phyloP scores from a whole-genome alignment of 2,329 filamentous ascomycete genomes.

The Calonectria multiphialidica region DNA sequence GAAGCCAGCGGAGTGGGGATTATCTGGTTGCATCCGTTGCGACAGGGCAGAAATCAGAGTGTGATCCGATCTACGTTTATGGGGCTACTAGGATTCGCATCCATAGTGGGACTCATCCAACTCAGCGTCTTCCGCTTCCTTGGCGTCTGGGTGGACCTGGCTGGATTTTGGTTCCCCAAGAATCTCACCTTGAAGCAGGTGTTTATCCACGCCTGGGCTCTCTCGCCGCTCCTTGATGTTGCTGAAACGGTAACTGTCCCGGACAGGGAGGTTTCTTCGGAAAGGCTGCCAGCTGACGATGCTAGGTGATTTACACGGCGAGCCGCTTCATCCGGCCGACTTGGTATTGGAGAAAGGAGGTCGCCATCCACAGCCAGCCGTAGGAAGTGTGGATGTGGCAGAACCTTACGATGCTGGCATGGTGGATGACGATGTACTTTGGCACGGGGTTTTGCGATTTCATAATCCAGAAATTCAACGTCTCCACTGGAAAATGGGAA shows the following conservation, averaged over 20 bases:
- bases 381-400: slow-evolving; percentile 25
- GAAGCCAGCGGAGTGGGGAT: slow-evolving; percentile 31
- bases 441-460: slow-evolving; percentile 14
- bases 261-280: not conserved
- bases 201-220: slow-evolving; percentile 33
- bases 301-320: slow-evolving; percentile 6
- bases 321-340: not conserved
- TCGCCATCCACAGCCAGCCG: slow-evolving; percentile 10
- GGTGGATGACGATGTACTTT: slow-evolving; percentile 19
- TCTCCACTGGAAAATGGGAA: not conserved
- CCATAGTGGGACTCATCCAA: slow-evolving; percentile 17
- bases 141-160: slow-evolving; percentile 23
- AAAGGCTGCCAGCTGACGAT: not conserved
- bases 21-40: slow-evolving; percentile 26
- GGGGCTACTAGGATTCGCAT: slow-evolving; percentile 23
- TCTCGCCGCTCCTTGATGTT: slow-evolving; percentile 39
- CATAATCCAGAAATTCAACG: not conserved
- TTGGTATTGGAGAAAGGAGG: not conserved
- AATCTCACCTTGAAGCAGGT: slow-evolving; percentile 18
- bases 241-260: slow-evolving; percentile 34
- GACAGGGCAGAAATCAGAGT: slow-evolving; percentile 15
- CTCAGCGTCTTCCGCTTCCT: slow-evolving; percentile 3
- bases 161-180: slow-evolving; percentile 34
- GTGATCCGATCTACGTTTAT: slow-evolving; percentile 5
- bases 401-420: slow-evolving; percentile 4